Conservation (phyloP, 306 rosid genomes). For the Cucumis melo region DNA sequence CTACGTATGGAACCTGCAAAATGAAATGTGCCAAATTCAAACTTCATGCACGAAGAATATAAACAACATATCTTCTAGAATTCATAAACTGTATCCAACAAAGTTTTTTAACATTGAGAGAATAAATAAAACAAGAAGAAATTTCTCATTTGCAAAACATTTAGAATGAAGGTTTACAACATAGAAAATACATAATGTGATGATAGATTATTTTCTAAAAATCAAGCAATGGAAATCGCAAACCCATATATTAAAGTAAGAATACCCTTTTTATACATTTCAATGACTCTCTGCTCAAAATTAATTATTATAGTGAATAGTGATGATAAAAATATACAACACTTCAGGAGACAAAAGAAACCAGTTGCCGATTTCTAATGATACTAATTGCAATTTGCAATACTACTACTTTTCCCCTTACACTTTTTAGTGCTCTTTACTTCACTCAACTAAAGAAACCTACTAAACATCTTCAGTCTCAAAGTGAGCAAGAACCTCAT, state of each 20-base stretch:
- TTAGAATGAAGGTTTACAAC: not conserved
- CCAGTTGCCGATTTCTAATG: not conserved
- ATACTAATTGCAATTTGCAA: not conserved
- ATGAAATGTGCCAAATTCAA: not conserved
- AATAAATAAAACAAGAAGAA: not conserved
- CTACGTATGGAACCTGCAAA: slow-evolving; percentile 84
- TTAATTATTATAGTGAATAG: not conserved
- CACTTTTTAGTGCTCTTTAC: not conserved
- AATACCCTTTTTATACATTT: not conserved
- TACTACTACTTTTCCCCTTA: not conserved
- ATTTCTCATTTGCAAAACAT: not conserved
- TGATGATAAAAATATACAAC: not conserved
- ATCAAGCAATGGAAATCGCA: not conserved
- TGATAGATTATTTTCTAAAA: not conserved
- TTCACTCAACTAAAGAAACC: not conserved
- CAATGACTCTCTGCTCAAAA: not conserved
- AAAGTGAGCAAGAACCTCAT: not conserved
- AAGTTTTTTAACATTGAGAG: not conserved
- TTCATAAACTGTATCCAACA: not conserved
- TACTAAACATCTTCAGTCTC: not conserved
- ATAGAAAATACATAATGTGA: not conserved
- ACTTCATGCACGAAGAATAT: not conserved
- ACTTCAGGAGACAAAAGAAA: not conserved
- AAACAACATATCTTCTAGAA: not conserved
- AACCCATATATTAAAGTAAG: not conserved